A percentile compares a stretch with the other conserved stretches of the same genome.
Evolutionary conservation across 2,329 filamentous ascomycete genomes (phyloP).

Genomic region (Hortaea sp.): DNA sequence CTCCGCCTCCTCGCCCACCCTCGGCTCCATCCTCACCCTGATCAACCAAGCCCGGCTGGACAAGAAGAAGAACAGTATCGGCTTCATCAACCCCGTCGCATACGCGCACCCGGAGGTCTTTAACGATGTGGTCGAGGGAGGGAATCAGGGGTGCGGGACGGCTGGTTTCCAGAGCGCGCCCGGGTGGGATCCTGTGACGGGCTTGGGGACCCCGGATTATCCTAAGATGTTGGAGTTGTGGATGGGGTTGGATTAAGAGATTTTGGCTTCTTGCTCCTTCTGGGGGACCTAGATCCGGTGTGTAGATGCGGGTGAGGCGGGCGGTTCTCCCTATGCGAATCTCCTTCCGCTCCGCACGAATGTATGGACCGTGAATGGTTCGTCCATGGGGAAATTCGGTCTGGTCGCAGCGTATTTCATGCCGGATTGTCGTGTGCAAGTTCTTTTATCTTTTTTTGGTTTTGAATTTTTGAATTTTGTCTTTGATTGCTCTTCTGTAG

Average conservation of each 20-base stretch:
- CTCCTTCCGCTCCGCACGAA: no score
- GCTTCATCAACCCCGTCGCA: slow-evolving; percentile 34
- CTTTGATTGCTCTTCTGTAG: no score
- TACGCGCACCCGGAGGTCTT: slow-evolving; percentile 34
- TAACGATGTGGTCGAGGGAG: slow-evolving; percentile 31
- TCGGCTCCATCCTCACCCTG: slow-evolving; percentile 39
- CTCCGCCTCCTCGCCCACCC: slow-evolving; percentile 40
- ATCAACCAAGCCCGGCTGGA: slow-evolving; percentile 32
- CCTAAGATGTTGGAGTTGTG: slow-evolving; percentile 20
- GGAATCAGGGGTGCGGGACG: slow-evolving; percentile 31
- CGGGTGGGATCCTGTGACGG: slow-evolving; percentile 28
- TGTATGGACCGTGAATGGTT: no score
- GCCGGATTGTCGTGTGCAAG: no score
- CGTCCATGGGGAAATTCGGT: no score
- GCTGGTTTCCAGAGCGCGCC: slow-evolving; percentile 17
- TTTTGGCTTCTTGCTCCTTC: no score
- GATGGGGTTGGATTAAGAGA: not conserved
- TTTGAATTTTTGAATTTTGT: no score
- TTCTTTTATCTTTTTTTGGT: no score
- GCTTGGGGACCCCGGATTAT: slow-evolving; percentile 21
- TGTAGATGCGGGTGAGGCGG: no score
- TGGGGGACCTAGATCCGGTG: no score
- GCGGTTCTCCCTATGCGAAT: no score
- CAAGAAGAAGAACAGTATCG: slow-evolving; percentile 29
- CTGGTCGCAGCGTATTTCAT: no score